Evolutionary conservation across 306 rosid genomes (phyloP), one percentile per base, ranked within the genome.

Genomic region (Carpinus viminea): DNA sequence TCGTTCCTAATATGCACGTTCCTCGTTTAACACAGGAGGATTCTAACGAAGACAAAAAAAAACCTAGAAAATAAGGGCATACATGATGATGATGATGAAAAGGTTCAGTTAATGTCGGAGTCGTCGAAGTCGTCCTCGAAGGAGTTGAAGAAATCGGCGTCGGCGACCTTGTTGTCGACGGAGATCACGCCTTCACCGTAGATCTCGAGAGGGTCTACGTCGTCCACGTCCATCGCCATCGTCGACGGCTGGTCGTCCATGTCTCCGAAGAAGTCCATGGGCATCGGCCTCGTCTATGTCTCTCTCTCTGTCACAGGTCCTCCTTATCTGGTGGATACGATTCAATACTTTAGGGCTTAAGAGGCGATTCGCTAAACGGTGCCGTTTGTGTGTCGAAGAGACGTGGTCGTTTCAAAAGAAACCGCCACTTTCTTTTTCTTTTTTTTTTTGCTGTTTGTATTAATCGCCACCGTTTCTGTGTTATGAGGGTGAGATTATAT

Each of bases 191-290:
- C 95, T 1, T 90, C 98, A 18, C 86, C 74, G 28, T 90, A 85
- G 24, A 87, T 84, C 78, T 94, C 97, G 28, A 88, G 86, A 0
- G 92, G 82, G 76, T 94, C 97, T 0, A 83, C 91, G 54, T 94
- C 98, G 80, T 93, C 98, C 0, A 93, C 98, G 51, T 94, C 97
- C 97, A 93, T 93, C 26, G 94, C 98, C 91, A 92, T 91, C 4
- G 96, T 34, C 12, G 98, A 85, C 3, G 86, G 93, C 62, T 89
- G 93, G 24, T 92, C 97, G 0, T 94, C 98, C 93, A 94, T 83
- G 78, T 92, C 98, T 41, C 88, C 89, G 74, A 90, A 89, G 84
- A 88, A 83, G 1, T 90, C 97, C 90, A 90, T 90, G 48, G 88
- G 79, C 86, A 85, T 90, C 46, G 92, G 69, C 79, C 90, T 89